Evolutionary conservation across 345 rosid genomes (phyloP).

Genomic region (Microcos paniculata): DNA sequence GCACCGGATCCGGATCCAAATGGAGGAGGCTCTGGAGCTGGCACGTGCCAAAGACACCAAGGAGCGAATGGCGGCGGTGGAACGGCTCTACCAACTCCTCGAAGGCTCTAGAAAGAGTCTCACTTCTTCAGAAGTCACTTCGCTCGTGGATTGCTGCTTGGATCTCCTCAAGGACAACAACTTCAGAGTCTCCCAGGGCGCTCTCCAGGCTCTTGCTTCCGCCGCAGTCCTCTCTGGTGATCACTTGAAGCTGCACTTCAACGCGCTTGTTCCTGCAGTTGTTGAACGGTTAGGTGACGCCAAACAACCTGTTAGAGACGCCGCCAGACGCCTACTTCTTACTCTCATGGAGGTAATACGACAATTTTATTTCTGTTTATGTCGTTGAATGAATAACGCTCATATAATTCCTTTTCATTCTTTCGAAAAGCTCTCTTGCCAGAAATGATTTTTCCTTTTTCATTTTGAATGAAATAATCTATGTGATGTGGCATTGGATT

Average conservation of each 20-base stretch:
- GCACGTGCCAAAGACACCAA: slow-evolving; percentile 98
- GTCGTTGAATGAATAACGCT: background rate
- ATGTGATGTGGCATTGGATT: background rate
- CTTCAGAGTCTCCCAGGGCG: slow-evolving; percentile 92
- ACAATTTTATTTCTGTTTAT: background rate
- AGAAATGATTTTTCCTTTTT: background rate
- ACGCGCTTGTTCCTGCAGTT: slow-evolving; percentile 88
- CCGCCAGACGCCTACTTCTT: slow-evolving; percentile 86
- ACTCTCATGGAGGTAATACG: slow-evolving; percentile 94
- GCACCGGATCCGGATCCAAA: slow-evolving; percentile 49
- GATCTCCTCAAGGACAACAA: slow-evolving; percentile 97
- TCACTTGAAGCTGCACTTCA: slow-evolving; percentile 88
- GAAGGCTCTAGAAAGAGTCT: slow-evolving; percentile 84
- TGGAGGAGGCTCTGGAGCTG: slow-evolving; percentile 98
- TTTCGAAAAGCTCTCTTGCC: background rate
- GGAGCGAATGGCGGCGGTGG: slow-evolving; percentile 99
- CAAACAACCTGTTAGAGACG: slow-evolving; percentile 94
- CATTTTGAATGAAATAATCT: background rate
- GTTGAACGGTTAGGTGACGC: slow-evolving; percentile 90
- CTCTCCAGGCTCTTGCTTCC: slow-evolving; percentile 91
- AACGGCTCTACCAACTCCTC: slow-evolving; percentile 81
- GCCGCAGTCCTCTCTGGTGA: slow-evolving; percentile 97
- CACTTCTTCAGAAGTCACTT: slow-evolving; percentile 66
- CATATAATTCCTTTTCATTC: background rate
- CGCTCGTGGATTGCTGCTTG: slow-evolving; percentile 88